Evolutionary conservation across 164 flowering plant genomes (phyloP).

Genomic region (Magnolia officinalis): DNA sequence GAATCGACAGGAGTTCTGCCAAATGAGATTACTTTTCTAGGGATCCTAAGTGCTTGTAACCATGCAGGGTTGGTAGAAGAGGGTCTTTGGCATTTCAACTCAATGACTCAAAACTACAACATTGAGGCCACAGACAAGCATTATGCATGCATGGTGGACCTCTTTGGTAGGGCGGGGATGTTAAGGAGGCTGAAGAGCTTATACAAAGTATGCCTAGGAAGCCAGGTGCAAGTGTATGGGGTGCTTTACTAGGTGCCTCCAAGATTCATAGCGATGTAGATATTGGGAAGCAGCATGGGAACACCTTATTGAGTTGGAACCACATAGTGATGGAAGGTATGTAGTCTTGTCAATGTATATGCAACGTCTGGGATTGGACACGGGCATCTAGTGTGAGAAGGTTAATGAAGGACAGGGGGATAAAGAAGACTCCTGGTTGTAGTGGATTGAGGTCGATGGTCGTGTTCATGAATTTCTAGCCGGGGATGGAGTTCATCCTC

Average conservation of each 20-base stretch:
- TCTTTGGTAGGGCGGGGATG: conserved; percentile 19
- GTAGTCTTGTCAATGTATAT: conserved; percentile 21
- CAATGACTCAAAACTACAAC: conserved; percentile 10
- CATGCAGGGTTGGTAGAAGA: conserved; percentile 23
- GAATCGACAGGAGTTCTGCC: conserved; percentile 13
- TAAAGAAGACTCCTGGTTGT: conserved; percentile 19
- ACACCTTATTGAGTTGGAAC: conserved; percentile 17
- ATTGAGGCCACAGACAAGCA: conserved; percentile 18
- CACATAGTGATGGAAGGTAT: conserved; percentile 14
- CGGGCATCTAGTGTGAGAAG: conserved; percentile 11
- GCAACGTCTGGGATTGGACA: conserved; percentile 19
- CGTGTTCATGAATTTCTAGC: conserved; percentile 15
- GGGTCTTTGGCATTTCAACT: conserved; percentile 15
- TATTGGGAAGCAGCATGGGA: conserved; percentile 16
- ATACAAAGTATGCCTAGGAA: conserved; percentile 16
- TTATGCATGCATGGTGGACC: conserved; percentile 24
- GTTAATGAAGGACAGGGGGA: conserved; percentile 14
- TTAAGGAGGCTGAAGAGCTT: conserved; percentile 13
- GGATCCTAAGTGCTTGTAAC: conserved; percentile 16
- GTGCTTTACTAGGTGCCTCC: conserved; percentile 21
- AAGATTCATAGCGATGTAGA: conserved; percentile 11
- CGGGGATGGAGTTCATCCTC: conserved; percentile 5
- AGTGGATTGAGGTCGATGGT: conserved; percentile 24
- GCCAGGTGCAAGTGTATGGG: conserved; percentile 24
- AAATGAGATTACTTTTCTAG: conserved; percentile 22